Evolutionary conservation across 371 early-diverging fungal species (phyloP), one percentile per base, ranked within the genome.

Genomic region (Rhizopus arrhizus): DNA sequence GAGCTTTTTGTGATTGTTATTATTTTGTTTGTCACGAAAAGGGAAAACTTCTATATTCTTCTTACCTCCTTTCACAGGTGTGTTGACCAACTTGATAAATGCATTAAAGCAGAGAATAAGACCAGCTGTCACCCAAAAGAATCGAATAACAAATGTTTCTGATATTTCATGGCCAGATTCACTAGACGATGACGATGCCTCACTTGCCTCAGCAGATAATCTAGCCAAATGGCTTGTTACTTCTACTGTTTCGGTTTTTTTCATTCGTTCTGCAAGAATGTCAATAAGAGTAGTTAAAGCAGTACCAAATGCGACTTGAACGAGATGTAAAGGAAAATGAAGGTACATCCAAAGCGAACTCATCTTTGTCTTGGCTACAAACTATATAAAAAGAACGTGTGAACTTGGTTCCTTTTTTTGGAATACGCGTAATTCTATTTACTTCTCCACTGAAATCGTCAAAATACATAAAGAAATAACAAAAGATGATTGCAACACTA

Each of bases 281-380:
- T 56, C 16, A 11, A 45, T 12, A 7, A 60, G 16, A 15, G 70
- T 70, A 10, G 75, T 68, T 12, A 83, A 61, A 6, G 83, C 83
- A 64, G 82, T 83, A 42, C 85, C 85, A 55, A 83, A 78, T 9
- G 83, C 72, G 1, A 83, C 85, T 40, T 83, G 79, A 42, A 83
- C 82, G 2, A 85, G 40, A 54, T 85, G 85, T 1, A 85, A 68
- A 2, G 85, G 85, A 33, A 85, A 73, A 57, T 85, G 85, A n/a
- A 85, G 69, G 41, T 83, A 85, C 50, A 82, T 74, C 85, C 85
- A 85, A 7, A 85, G 68, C 47, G 82, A 83, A 35, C 80, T 81
- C 48, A 80, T 46, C 36, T 70, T 46, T 1, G 72, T 67, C 48
- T 64, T 56, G 9, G 55, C 40, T 15, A 72, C 45, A 13, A 71